Evolutionary conservation across 371 early-diverging fungal genomes (phyloP), one percentile per base, ranked within the genome.

Genomic region (Dentiscutata heterogama): DNA sequence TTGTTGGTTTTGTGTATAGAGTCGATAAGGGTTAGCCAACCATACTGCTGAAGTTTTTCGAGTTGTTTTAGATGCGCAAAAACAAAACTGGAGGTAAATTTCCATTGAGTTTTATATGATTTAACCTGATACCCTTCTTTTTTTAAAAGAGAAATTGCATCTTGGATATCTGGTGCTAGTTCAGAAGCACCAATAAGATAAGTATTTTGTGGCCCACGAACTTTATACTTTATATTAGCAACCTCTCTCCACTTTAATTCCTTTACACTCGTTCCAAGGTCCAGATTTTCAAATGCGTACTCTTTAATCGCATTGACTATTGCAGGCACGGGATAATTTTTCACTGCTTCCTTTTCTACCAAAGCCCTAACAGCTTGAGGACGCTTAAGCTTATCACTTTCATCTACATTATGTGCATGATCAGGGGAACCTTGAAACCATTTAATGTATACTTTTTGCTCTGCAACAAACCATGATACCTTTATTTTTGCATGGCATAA

Each of bases 1-100:
- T 22, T 82, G 67, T 83, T 83, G 54, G n/a, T 83, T 22, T 76
- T 73, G 27, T 82, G 73, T 25, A 58, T 70, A 8, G 39, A 70
- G n/a, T 70, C 14, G 7, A 70, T 70, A n/a, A 70, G 16, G 11
- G 70, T 70, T 35, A 70, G 22, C 70, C 70, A 70, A 29, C 70
- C 14, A 70, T 70, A 35, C n/a, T 11, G 0, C 46, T 42, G 20
- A 70, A 70, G 70, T 35, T 70, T 70, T n/a, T 70, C 22, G 11
- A 70, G 35, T 31, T 70, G 35, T 39, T 6, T 39, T 31, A 20
- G 70, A 14, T 70, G 42, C 8, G 35, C 20, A 29, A 70, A 70
- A 2, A 70, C 70, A 16, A 70, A 20, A 14, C 70, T 18, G 18
- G 84, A 18, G 3, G 14, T 67, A 11, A 20, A 54, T 31, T 68